Percentiles rank a stretch among this genome's conserved stretches.
phyloP scores from a whole-genome alignment of 2,329 filamentous ascomycete genomes.

The Trichoderma harzianum region DNA sequence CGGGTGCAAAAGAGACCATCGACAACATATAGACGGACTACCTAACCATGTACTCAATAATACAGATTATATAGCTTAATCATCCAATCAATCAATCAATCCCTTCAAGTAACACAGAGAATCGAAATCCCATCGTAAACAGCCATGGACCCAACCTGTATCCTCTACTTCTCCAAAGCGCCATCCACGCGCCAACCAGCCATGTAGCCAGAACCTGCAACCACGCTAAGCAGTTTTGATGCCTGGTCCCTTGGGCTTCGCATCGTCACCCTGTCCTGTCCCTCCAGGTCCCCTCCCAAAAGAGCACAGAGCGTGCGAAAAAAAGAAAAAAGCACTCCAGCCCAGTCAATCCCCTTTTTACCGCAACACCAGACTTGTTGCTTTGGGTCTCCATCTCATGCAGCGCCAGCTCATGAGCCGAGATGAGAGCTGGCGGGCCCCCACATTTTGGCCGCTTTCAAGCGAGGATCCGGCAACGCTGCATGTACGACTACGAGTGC shows the following conservation, averaged over 20 bases:
- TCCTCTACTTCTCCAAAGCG: background rate
- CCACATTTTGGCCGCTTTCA: background rate
- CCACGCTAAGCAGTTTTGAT: constrained; percentile 1
- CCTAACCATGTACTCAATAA: too few relatives aligned
- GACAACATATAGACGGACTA: background rate
- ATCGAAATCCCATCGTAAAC: background rate
- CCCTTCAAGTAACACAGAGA: background rate
- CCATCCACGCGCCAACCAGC: background rate
- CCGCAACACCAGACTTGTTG: background rate
- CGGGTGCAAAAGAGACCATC: background rate
- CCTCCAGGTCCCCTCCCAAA: background rate
- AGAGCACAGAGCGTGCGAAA: background rate
- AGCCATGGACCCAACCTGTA: background rate
- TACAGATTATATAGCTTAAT: too few relatives aligned
- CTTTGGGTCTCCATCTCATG: background rate
- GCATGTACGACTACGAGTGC: background rate
- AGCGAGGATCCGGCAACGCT: background rate
- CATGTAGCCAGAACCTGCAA: background rate
- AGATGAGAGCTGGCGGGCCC: constrained; percentile 11
- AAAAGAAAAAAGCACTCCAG: background rate
- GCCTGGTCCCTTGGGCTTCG: background rate
- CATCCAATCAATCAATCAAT: too few relatives aligned
- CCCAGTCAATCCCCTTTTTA: background rate
- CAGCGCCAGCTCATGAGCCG: constrained; percentile 17
- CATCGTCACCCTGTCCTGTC: background rate